Evolutionary conservation across 1,284 basidiomycete genomes (phyloP).

Genomic region (Ceratobasidium sp.): DNA sequence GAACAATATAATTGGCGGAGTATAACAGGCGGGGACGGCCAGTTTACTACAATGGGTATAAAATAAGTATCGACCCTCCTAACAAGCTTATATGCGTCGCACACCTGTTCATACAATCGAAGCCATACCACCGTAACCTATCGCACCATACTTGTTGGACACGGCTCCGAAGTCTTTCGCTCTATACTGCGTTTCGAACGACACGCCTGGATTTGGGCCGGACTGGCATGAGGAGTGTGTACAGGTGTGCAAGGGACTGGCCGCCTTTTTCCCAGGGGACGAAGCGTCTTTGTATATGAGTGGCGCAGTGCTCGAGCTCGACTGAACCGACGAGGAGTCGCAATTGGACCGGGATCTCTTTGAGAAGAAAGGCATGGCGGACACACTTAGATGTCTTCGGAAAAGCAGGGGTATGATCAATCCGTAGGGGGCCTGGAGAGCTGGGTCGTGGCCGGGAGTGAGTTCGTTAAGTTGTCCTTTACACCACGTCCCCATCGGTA

Average conservation of each 20-base stretch:
- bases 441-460: neutral
- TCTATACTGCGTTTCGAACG: neutral
- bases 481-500: too few relatives aligned
- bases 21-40: neutral
- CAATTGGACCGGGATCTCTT: neutral
- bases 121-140: slow-evolving; percentile 7
- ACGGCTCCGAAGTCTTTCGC: slow-evolving; percentile 26
- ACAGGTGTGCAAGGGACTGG: neutral
- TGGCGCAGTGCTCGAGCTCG: neutral
- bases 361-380: slow-evolving; percentile 1
- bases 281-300: neutral
- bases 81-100: neutral
- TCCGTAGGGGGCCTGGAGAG: too few relatives aligned
- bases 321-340: neutral
- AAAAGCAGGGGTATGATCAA: neutral
- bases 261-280: too few relatives aligned
- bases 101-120: neutral
- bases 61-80: neutral
- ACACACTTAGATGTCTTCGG: neutral
- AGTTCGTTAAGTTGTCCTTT: neutral
- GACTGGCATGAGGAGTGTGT: neutral
- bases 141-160: slow-evolving; percentile 11
- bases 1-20: neutral
- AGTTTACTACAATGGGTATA: neutral
- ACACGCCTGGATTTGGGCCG: neutral